phyloP scores from a whole-genome alignment of 495 filamentous ascomycete genomes.

The Chlorociboria aeruginascens region DNA sequence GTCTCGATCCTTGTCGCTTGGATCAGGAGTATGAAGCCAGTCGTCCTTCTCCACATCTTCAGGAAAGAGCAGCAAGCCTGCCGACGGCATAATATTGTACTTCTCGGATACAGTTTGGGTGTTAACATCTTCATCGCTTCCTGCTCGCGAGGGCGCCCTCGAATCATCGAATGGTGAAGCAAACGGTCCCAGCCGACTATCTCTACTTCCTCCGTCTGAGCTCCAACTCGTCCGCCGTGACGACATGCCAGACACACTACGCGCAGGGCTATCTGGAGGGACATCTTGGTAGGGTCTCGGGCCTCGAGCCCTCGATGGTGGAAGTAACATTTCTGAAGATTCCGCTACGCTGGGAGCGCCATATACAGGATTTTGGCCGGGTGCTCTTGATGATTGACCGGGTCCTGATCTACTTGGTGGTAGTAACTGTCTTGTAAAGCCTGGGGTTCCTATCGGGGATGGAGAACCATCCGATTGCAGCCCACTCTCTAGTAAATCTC shows the following conservation, averaged over 20 bases:
- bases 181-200: slow-evolving; percentile 38
- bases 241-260: slow-evolving; percentile 27
- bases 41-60: slow-evolving; percentile 74
- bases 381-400: background rate
- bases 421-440: slow-evolving; percentile 14
- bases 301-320: slow-evolving; percentile 13
- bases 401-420: background rate
- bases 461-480: slow-evolving; percentile 7
- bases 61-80: slow-evolving; percentile 57
- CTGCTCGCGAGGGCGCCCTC: slow-evolving; percentile 45
- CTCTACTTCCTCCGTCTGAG: slow-evolving; percentile 38
- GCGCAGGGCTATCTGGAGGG: slow-evolving; percentile 4
- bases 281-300: slow-evolving; percentile 15
- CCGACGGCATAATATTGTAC: slow-evolving; percentile 64
- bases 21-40: slow-evolving; percentile 61
- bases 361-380: slow-evolving; percentile 2
- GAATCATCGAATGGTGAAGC: slow-evolving; percentile 44
- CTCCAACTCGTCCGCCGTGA: slow-evolving; percentile 52
- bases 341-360: slow-evolving; percentile 4
- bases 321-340: slow-evolving; percentile 18
- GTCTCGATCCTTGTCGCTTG: slow-evolving; percentile 46
- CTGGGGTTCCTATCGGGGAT: slow-evolving; percentile 9
- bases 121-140: slow-evolving; percentile 54
- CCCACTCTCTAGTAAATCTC: slow-evolving; percentile 9
- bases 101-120: slow-evolving; percentile 72